Conservation (phyloP, 768 basidiomycete genomes). For the Dentipellis fragilis region DNA sequence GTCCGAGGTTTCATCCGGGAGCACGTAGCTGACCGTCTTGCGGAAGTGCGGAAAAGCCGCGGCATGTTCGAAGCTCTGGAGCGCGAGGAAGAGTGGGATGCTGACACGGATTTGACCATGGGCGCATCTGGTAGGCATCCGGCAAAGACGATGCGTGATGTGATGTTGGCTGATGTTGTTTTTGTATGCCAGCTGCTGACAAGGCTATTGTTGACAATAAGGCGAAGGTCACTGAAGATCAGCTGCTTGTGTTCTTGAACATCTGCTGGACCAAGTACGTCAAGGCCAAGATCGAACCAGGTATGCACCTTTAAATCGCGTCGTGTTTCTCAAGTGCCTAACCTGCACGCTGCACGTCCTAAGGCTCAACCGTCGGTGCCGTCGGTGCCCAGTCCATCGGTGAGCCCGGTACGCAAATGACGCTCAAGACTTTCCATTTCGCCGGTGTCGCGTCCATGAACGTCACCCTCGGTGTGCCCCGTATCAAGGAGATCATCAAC, state of each 20-base stretch:
- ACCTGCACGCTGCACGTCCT: background rate
- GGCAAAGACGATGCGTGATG: too few relatives aligned
- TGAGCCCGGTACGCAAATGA: constrained; percentile 99
- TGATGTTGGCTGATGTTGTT: background rate
- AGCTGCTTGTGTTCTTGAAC: constrained; percentile 73
- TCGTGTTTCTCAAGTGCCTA: background rate
- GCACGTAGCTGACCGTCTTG: constrained; percentile 57
- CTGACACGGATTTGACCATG: constrained; percentile 63
- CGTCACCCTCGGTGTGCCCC: constrained; percentile 98
- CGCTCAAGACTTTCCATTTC: constrained; percentile 98
- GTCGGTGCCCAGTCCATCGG: constrained; percentile 99
- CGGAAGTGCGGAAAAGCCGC: constrained; percentile 52
- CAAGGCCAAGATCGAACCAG: constrained; percentile 93
- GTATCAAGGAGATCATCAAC: constrained; percentile 99
- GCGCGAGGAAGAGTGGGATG: constrained; percentile 67
- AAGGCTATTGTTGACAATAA: constrained; percentile 80
- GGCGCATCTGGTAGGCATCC: constrained; percentile 54
- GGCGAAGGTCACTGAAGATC: constrained; percentile 77
- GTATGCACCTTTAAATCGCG: constrained; percentile 27
- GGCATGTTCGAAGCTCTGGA: constrained; percentile 82
- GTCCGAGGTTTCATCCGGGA: constrained; percentile 64
- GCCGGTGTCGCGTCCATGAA: constrained; percentile 99
- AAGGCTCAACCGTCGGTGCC: constrained; percentile 95
- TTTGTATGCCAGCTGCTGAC: constrained; percentile 39
- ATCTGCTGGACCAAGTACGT: constrained; percentile 88